A percentile compares a stretch with the other conserved stretches of the same genome.
Evolutionary conservation across 768 basidiomycete species (phyloP).

Genomic region (Ephemerocybe angulata): DNA sequence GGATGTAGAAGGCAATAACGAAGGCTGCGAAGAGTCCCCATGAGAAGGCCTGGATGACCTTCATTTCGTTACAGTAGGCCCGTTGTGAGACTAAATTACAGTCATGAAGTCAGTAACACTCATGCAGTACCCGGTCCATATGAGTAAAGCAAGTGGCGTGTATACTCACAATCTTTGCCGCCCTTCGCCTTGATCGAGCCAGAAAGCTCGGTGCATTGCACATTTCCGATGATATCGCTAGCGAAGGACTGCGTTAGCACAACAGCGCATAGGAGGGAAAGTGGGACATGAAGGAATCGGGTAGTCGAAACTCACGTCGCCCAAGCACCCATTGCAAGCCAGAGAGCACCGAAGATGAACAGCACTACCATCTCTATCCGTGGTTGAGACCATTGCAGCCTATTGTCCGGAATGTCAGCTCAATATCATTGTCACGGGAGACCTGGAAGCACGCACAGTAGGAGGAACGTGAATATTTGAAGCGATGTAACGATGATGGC

Average conservation of each 20-base stretch:
- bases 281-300: not conserved
- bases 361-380: constrained; percentile 53
- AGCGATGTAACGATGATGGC: constrained; percentile 60
- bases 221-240: constrained; percentile 66
- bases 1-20: constrained; percentile 47
- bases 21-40: constrained; percentile 62
- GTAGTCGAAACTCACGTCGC: constrained; percentile 45
- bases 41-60: constrained; percentile 72
- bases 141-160: not conserved
- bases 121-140: not conserved
- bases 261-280: too few relatives aligned
- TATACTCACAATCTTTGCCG: constrained; percentile 46
- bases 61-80: constrained; percentile 75
- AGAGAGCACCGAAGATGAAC: constrained; percentile 56
- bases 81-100: constrained; percentile 45
- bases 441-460: constrained; percentile 42
- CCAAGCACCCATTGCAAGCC: constrained; percentile 81
- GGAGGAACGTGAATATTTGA: constrained; percentile 59
- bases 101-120: constrained; percentile 11
- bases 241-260: constrained; percentile 1
- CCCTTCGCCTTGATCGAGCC: constrained; percentile 44
- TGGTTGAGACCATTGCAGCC: constrained; percentile 70
- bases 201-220: constrained; percentile 54
- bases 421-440: not conserved
- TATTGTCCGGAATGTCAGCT: constrained; percentile 21